phyloP scores from a whole-genome alignment of 176 grass and related monocot species.

The Oryza meridionalis region DNA sequence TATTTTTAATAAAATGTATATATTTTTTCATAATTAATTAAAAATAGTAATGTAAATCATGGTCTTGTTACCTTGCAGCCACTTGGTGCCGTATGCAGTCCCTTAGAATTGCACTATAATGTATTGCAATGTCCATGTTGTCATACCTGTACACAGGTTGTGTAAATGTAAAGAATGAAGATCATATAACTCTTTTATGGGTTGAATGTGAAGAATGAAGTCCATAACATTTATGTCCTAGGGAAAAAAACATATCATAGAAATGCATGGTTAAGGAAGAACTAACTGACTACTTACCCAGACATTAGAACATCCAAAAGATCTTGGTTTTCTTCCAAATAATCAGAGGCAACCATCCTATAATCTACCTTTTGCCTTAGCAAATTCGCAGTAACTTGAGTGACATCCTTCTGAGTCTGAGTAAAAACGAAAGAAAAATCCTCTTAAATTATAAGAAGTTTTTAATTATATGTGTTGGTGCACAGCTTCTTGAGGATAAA shows the following conservation, averaged over 20 bases:
- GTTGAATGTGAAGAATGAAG: background rate
- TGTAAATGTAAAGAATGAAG: background rate
- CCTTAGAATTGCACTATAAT: slow-evolving; percentile 63
- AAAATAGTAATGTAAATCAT: slow-evolving; percentile 13
- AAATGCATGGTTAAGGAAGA: background rate
- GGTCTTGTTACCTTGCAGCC: slow-evolving; percentile 62
- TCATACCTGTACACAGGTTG: slow-evolving; percentile 41
- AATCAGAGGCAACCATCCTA: slow-evolving; percentile 59
- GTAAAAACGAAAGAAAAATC: background rate
- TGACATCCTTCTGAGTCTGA: slow-evolving; percentile 66
- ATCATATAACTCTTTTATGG: background rate
- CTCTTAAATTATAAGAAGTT: background rate
- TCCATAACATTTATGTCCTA: background rate
- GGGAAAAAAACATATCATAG: background rate
- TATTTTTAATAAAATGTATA: background rate
- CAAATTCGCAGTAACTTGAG: slow-evolving; percentile 66
- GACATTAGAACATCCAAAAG: slow-evolving; percentile 56
- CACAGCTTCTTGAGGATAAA: background rate
- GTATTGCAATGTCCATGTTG: slow-evolving; percentile 63
- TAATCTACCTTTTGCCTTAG: slow-evolving; percentile 70
- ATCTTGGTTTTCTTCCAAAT: slow-evolving; percentile 68
- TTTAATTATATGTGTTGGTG: background rate
- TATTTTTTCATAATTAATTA: background rate
- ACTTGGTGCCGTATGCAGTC: slow-evolving; percentile 71
- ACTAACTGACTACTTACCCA: slow-evolving; percentile 45